Evolutionary conservation across 2,329 filamentous ascomycete genomes (phyloP), one percentile per base, ranked within the genome.

Genomic region (Trichoderma breve): DNA sequence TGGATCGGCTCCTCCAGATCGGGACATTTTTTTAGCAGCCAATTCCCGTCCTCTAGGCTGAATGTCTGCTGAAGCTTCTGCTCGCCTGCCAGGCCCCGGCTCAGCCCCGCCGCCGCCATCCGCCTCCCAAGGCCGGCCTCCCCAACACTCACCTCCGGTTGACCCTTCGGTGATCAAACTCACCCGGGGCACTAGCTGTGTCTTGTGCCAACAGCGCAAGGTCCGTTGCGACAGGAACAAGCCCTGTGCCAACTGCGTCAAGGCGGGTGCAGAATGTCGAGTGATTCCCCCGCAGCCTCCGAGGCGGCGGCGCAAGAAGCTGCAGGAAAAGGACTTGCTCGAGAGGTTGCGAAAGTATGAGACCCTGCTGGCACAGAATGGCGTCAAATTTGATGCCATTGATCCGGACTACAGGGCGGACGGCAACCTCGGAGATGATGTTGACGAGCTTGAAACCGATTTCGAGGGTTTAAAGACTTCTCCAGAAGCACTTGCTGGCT

Each of bases 131-230:
- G 36, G 47, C 39, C 79, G 75, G 61, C 65, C 39, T n/a, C 71
- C 72, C 32, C 73, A 74, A 61, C 73, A 73, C 53, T 72, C 74
- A 72, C 66, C 71, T 28, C 76, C 75, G 55, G 70, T 75, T 30
- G 86, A 87, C 73, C 77, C 83, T 68, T 82, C 83, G 51, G 80
- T 82, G 70, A 79, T 87, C 75, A 89, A 89, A 79, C 80, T 89
- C 75, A 89, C 87, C 51, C 84, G 88, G 64, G 87, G 87, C 72
- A 87, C 88, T 73, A 89, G 87, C 73, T 95, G 93, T 77, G 86
- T 93, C 15, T 85, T 90, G 24, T 95, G 93, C 78, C 92, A 94
- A 78, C 91, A 92, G 79, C 89, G 91, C 73, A 94, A 94, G 79
- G 87, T 94, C 55, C 90, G 90, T 73, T 94, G 92, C 80, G 90